Conservation (phyloP, 805 yeast genomes). For the Metschnikowia anglica region DNA sequence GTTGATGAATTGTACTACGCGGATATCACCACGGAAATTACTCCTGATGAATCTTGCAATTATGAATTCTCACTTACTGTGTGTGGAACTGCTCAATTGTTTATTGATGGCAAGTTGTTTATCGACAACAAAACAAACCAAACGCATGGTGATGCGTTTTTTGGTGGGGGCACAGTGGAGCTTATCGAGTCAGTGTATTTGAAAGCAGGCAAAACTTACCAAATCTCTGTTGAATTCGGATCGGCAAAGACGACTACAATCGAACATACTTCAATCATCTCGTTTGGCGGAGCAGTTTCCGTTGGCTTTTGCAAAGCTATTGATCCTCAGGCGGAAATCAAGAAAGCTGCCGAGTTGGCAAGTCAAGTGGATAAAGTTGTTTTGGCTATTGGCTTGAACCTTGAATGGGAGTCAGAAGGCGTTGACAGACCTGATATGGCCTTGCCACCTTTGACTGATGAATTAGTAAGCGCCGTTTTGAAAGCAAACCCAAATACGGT, state of each 20-base stretch:
- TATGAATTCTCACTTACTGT: slow-evolving; percentile 17
- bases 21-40: slow-evolving; percentile 24
- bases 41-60: slow-evolving; percentile 23
- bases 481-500: slow-evolving; percentile 51
- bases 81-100: slow-evolving; percentile 17
- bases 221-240: slow-evolving; percentile 14
- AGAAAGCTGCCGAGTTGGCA: slow-evolving; percentile 49
- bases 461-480: slow-evolving; percentile 44
- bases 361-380: slow-evolving; percentile 52
- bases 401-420: slow-evolving; percentile 62
- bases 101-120: slow-evolving; percentile 16
- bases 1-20: slow-evolving; percentile 12
- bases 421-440: slow-evolving; percentile 52
- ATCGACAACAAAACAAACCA: slow-evolving; percentile 15
- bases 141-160: slow-evolving; percentile 10
- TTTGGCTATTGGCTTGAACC: slow-evolving; percentile 49
- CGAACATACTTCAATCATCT: slow-evolving; percentile 23
- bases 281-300: slow-evolving; percentile 26
- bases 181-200: slow-evolving; percentile 8
- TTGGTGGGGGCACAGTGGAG: slow-evolving; percentile 17
- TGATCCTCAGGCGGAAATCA: slow-evolving; percentile 24
- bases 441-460: slow-evolving; percentile 49
- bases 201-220: slow-evolving; percentile 13
- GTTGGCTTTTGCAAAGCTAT: slow-evolving; percentile 26
- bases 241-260: slow-evolving; percentile 13